A percentile compares a stretch with the other conserved stretches of the same genome.
phyloP scores from a whole-genome alignment of 306 rosid species.

The Lagenaria siceraria region DNA sequence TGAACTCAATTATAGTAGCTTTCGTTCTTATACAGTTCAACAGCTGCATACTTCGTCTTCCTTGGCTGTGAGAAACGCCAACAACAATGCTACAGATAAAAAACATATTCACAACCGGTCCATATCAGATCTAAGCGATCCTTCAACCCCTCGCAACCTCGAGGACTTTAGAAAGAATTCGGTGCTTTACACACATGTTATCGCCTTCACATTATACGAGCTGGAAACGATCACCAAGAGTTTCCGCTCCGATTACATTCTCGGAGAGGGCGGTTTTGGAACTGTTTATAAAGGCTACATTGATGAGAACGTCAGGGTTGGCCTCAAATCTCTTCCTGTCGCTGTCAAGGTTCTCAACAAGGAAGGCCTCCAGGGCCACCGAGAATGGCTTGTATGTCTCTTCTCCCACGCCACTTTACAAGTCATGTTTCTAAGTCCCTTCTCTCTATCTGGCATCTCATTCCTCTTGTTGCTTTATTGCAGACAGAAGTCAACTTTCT shows the following conservation, averaged over 20 bases:
- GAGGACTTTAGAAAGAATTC: slow-evolving; percentile 63
- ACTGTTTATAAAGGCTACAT: slow-evolving; percentile 96
- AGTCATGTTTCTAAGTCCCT: not conserved
- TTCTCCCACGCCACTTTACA: not conserved
- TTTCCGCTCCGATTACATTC: slow-evolving; percentile 80
- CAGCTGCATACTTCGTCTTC: slow-evolving; percentile 49
- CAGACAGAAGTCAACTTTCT: slow-evolving; percentile 98
- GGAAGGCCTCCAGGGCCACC: slow-evolving; percentile 95
- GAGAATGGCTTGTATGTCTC: slow-evolving; percentile 85
- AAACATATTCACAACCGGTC: slow-evolving; percentile 46
- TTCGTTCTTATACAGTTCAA: slow-evolving; percentile 41
- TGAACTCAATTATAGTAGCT: not conserved
- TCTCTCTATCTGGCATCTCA: not conserved
- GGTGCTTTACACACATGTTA: slow-evolving; percentile 76
- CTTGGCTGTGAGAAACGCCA: slow-evolving; percentile 12
- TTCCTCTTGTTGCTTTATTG: not conserved
- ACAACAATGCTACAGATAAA: slow-evolving; percentile 14
- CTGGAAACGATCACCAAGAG: slow-evolving; percentile 95
- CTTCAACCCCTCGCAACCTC: slow-evolving; percentile 71
- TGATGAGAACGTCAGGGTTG: slow-evolving; percentile 92
- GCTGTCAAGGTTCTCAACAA: slow-evolving; percentile 95
- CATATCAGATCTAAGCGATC: slow-evolving; percentile 87
- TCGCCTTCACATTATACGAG: slow-evolving; percentile 84
- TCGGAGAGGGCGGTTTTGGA: slow-evolving; percentile 98
- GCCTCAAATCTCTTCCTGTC: slow-evolving; percentile 89